Evolutionary conservation across 768 basidiomycete species (phyloP).

Genomic region (Pisolithus albus): DNA sequence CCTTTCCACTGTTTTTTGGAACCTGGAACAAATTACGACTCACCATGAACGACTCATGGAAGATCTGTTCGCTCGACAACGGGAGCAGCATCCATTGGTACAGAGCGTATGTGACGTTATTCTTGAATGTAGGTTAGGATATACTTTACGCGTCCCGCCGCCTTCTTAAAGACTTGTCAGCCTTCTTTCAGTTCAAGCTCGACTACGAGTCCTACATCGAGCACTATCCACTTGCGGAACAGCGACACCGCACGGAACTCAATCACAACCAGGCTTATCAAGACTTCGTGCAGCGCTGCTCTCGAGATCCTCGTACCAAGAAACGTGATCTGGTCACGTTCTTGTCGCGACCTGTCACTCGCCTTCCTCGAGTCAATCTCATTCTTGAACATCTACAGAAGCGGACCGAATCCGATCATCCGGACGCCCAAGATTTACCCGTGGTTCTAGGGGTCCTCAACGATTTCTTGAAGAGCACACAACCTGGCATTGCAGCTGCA

Average conservation of each 20-base stretch:
- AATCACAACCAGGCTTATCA: conserved; percentile 62
- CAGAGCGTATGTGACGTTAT: conserved; percentile 81
- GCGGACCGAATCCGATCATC: conserved; percentile 64
- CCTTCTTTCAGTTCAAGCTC: conserved; percentile 41
- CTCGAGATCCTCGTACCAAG: conserved; percentile 56
- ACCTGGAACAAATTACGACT: conserved; percentile 58
- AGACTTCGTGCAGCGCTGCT: conserved; percentile 55
- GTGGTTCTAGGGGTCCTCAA: conserved; percentile 61
- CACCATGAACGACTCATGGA: conserved; percentile 66
- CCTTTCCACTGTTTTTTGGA: conserved; percentile 77
- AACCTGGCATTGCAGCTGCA: conserved; percentile 88
- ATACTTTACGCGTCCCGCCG: conserved; percentile 2
- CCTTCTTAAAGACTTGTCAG: conserved; percentile 18
- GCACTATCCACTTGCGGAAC: conserved; percentile 82
- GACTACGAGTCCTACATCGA: conserved; percentile 82
- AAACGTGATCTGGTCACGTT: conserved; percentile 79
- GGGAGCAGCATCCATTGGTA: conserved; percentile 79
- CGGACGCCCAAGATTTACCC: conserved; percentile 72
- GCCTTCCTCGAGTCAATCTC: conserved; percentile 75
- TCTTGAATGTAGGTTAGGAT: conserved; percentile 54
- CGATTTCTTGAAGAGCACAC: conserved; percentile 74
- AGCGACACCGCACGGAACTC: conserved; percentile 70
- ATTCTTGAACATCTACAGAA: conserved; percentile 66
- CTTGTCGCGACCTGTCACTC: conserved; percentile 79
- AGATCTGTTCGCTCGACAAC: conserved; percentile 72